These are phyloP conservation scores for Tetrahymena elliotti DNA, from an alignment of 73 alveolate species.

Conservation along the genomic window DNA sequence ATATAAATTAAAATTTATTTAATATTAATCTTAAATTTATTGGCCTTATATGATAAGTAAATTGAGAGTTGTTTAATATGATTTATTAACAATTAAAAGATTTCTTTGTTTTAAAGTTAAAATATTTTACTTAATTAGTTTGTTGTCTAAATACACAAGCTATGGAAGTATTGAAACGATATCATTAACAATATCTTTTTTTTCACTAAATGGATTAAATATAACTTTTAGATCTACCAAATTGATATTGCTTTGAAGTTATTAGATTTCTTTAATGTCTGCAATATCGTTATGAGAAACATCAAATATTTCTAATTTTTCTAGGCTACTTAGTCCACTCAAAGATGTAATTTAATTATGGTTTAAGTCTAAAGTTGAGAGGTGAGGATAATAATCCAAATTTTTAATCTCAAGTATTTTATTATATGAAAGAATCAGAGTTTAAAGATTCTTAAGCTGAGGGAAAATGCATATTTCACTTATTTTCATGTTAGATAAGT, in stretches of 20 bases:
- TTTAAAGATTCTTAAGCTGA: not conserved
- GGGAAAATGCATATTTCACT: not conserved
- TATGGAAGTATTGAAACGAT: constrained; percentile 35
- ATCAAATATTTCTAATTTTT: constrained; percentile 66
- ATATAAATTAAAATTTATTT: too few species aligned
- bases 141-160: not conserved
- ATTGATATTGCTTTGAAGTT: not conserved
- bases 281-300: constrained; percentile 82
- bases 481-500: not conserved
- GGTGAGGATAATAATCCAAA: constrained; percentile 60
- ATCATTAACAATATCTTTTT: constrained; percentile 36
- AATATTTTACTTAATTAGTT: not conserved
- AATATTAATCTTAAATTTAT: too few species aligned
- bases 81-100: too few species aligned
- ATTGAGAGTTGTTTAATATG: too few species aligned
- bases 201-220: constrained; percentile 66
- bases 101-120: too few species aligned
- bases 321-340: constrained; percentile 67
- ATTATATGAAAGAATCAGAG: constrained; percentile 80
- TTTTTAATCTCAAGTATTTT: constrained; percentile 73
- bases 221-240: constrained; percentile 44
- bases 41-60: too few species aligned
- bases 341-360: constrained; percentile 81
- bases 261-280: constrained; percentile 55
- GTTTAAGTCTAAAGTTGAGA: constrained; percentile 71